These are phyloP conservation scores for Termitomyces eurrhizus DNA, from an alignment of 768 basidiomycete genomes.

Conservation along the genomic window DNA sequence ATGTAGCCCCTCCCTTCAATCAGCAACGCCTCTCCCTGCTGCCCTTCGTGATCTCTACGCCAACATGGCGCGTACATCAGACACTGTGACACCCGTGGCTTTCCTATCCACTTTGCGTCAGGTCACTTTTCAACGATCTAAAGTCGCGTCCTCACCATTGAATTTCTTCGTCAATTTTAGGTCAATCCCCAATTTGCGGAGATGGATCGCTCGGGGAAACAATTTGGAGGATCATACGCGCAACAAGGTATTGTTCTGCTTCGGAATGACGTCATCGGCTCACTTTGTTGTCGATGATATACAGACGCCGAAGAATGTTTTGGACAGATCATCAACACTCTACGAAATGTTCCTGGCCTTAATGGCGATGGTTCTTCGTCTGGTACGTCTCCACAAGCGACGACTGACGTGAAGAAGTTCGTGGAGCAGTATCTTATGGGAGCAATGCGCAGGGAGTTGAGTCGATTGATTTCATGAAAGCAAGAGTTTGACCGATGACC, in stretches of 20 bases:
- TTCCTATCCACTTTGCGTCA: slow-evolving; percentile 73
- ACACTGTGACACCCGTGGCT: slow-evolving; percentile 61
- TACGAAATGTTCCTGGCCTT: slow-evolving; percentile 66
- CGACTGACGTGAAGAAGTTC: slow-evolving; percentile 48
- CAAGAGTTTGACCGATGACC: background rate
- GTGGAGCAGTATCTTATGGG: slow-evolving; percentile 82
- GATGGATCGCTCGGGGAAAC: slow-evolving; percentile 39
- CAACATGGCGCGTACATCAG: slow-evolving; percentile 72
- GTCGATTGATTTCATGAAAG: slow-evolving; percentile 9
- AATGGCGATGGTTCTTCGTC: slow-evolving; percentile 14
- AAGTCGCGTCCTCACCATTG: background rate
- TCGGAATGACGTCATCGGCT: slow-evolving; percentile 21
- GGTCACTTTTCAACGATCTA: slow-evolving; percentile 18
- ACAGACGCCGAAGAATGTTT: slow-evolving; percentile 91
- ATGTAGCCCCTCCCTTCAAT: slow-evolving; percentile 33
- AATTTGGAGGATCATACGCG: slow-evolving; percentile 48
- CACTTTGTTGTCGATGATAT: background rate
- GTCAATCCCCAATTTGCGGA: slow-evolving; percentile 93
- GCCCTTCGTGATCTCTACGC: slow-evolving; percentile 66
- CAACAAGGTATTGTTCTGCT: slow-evolving; percentile 61
- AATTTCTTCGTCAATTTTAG: slow-evolving; percentile 17
- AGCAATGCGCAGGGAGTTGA: slow-evolving; percentile 65
- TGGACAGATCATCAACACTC: slow-evolving; percentile 63
- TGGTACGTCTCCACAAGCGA: slow-evolving; percentile 18
- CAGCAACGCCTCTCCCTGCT: slow-evolving; percentile 40